A percentile compares a stretch with the other conserved stretches of the same genome.
phyloP scores from a whole-genome alignment of 2,329 filamentous ascomycete species.

The Exophiala bonariae region DNA sequence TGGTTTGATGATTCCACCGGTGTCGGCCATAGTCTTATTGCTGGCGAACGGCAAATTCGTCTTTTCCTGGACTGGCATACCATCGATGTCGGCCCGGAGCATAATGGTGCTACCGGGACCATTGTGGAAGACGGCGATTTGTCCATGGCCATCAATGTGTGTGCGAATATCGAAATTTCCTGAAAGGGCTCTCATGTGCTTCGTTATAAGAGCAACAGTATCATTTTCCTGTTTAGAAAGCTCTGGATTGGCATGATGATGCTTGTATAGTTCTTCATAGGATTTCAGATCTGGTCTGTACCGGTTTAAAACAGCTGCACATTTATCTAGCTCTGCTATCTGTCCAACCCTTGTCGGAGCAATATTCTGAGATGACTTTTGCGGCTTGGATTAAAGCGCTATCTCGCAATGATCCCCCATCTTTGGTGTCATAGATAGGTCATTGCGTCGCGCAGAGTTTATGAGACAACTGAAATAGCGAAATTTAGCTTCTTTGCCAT shows the following conservation, averaged over 20 bases:
- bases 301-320: too few relatives aligned
- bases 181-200: conserved; percentile 35
- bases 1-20: conserved; percentile 48
- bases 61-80: conserved; percentile 47
- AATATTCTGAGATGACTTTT: too few relatives aligned
- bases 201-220: conserved; percentile 49
- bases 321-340: too few relatives aligned
- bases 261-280: conserved; percentile 57
- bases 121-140: conserved; percentile 42
- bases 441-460: too few relatives aligned
- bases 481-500: too few relatives aligned
- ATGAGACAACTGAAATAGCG: too few relatives aligned
- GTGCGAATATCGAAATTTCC: conserved; percentile 34
- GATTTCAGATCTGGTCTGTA: too few relatives aligned
- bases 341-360: too few relatives aligned
- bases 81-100: conserved; percentile 50
- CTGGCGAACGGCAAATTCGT: conserved; percentile 50
- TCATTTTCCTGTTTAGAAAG: conserved; percentile 56
- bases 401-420: too few relatives aligned
- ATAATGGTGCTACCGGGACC: conserved; percentile 43
- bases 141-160: conserved; percentile 45
- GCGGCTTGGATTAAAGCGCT: too few relatives aligned
- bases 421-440: too few relatives aligned
- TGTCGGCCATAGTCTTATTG: conserved; percentile 43
- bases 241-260: conserved; percentile 59